Conservation (phyloP, 2,329 filamentous ascomycete species). For the Fonsecaea nubica region DNA sequence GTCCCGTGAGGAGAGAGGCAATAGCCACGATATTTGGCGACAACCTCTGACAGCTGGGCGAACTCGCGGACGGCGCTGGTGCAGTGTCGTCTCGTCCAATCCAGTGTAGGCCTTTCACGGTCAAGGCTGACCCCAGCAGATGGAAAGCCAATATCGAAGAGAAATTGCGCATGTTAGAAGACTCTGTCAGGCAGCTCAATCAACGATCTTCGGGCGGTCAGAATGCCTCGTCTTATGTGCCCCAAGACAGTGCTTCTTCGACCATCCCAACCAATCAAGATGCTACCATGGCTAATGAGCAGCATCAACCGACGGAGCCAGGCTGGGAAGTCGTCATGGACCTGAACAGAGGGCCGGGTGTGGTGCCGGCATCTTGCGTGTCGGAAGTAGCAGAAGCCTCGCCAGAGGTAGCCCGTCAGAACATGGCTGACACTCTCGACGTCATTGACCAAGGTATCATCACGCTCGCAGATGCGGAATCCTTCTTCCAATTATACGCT, state of each 20-base stretch:
- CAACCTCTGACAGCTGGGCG: not conserved
- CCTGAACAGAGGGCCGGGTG: conserved; percentile 47
- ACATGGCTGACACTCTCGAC: conserved; percentile 45
- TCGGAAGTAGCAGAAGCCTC: conserved; percentile 58
- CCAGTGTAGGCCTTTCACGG: not conserved
- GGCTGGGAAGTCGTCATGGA: conserved; percentile 51
- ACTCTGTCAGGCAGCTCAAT: conserved; percentile 40
- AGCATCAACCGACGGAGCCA: conserved; percentile 39
- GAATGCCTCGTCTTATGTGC: conserved; percentile 30
- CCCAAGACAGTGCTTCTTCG: conserved; percentile 20
- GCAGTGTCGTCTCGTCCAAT: not conserved
- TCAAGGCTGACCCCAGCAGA: conserved; percentile 36
- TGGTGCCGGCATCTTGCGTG: conserved; percentile 59
- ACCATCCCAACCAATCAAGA: not conserved
- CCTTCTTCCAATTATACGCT: conserved; percentile 60
- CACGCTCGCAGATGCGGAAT: conserved; percentile 57
- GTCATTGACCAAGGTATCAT: conserved; percentile 60
- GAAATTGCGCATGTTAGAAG: conserved; percentile 48
- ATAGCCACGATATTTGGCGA: not conserved
- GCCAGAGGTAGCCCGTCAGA: conserved; percentile 47
- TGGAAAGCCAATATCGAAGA: conserved; percentile 51
- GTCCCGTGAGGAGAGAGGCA: not conserved
- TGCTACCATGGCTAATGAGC: conserved; percentile 16
- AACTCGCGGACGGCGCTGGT: not conserved
- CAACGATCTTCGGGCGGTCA: not conserved